Base-by-base conservation (phyloP, 805 yeast genomes). In the Komagataella phaffii region DNA sequence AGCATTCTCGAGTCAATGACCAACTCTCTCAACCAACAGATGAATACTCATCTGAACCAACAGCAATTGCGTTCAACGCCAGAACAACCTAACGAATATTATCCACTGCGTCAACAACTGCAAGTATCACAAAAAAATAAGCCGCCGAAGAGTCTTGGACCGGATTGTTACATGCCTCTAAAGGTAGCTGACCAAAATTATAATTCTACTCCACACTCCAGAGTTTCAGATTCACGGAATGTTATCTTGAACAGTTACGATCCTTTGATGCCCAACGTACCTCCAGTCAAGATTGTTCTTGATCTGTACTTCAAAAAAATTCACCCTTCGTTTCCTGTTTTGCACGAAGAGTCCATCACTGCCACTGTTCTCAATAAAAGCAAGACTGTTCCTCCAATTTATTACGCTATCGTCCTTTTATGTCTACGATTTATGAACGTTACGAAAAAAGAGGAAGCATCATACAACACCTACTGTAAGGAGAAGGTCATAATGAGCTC, bases 401-500 rank as follows among this genome's bases (percentile, higher is more conserved):
- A 51, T 6, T 58, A 57, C 47, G 59, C 58, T 6, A 51, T 59
- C n/a, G 48, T 57, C 5, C 43, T 59, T 51, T 53, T 58, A 10
- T 51, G 56, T 18, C 48, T 59, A 30, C 54, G 54, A 43, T 59
- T 54, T n/a, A 24, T 54, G 40, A 47, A 49, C 7, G 18, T 49
- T 18, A 7, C 46, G 6, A 17, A 46, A 12, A 23, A 24, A 3
- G 50, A 52, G 5, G 53, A 51, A 17, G 49, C 52, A 3, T 47
- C 36, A 10, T 52, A 55, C 44, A 46, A 50, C 8, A 46, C 51
- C 6, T 47, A 48, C 40, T 58, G 59, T 49, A 59, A 58, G 44
- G 55, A 57, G 49, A 58, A 54, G 44, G 57, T 61, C 40, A 24
- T 61, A 5, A 17, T 57, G 51, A 46, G 50, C 8, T 61, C 62